Conservation (phyloP, 2,329 filamentous ascomycete species). For the Colletotrichum sidae region DNA sequence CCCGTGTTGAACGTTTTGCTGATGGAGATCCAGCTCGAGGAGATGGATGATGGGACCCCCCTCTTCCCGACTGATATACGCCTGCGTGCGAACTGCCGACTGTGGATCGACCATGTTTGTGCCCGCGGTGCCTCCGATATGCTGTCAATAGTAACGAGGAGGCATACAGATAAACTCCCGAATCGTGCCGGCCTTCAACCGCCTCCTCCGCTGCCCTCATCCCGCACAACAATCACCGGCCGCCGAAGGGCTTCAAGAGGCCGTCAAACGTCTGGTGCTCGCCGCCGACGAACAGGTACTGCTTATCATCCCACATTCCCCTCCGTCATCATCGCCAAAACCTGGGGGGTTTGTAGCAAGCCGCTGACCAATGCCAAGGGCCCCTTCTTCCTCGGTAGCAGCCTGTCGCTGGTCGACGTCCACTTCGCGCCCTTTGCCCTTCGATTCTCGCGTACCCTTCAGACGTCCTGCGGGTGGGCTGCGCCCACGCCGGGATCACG, state of each 20-base stretch:
- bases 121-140: neutral
- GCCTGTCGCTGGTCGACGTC: slow-evolving; percentile 74
- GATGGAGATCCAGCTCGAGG: slow-evolving; percentile 71
- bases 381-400: slow-evolving; percentile 74
- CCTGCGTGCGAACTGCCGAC: slow-evolving; percentile 76
- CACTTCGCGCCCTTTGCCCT: slow-evolving; percentile 82
- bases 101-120: slow-evolving; percentile 84
- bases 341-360: no score
- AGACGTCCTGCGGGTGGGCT: slow-evolving; percentile 74
- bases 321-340: no score
- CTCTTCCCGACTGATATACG: slow-evolving; percentile 75
- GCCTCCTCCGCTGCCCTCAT: slow-evolving; percentile 75
- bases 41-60: slow-evolving; percentile 69
- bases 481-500: slow-evolving; percentile 70
- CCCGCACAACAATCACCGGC: slow-evolving; percentile 66
- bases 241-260: slow-evolving; percentile 70
- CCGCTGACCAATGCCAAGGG: slow-evolving; percentile 54
- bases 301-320: no score
- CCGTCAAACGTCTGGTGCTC: slow-evolving; percentile 68
- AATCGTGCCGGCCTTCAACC: slow-evolving; percentile 82
- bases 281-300: slow-evolving; percentile 57
- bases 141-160: neutral
- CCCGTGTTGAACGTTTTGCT: slow-evolving; percentile 1
- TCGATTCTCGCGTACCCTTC: slow-evolving; percentile 73
- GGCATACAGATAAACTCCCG: slow-evolving; percentile 74